Conservation (phyloP, 139 green algal genomes). For the Micractinium sp. region DNA sequence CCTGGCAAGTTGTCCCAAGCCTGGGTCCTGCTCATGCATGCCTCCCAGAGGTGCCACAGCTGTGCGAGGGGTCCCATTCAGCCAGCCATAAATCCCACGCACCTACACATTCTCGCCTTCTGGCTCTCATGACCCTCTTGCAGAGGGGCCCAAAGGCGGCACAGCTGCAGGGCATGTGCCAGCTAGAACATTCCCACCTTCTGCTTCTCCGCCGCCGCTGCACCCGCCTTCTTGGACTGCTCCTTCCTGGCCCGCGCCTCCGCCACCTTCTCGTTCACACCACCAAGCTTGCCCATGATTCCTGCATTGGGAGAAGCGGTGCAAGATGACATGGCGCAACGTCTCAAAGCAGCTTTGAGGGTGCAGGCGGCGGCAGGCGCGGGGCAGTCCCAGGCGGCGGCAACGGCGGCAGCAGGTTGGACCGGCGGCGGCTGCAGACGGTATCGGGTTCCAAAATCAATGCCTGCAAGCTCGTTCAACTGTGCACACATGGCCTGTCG, state of each 20-base stretch:
- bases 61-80: neutral
- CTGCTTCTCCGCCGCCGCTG: constrained; percentile 34
- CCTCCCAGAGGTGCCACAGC: neutral
- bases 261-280: constrained; percentile 49
- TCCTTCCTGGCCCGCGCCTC: constrained; percentile 53
- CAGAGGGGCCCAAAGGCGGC: no score
- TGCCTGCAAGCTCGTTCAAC: no score
- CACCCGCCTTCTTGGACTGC: constrained; percentile 39
- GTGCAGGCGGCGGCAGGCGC: neutral
- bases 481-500: no score
- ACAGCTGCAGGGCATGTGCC: no score
- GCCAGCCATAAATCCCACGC: no score
- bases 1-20: neutral
- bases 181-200: constrained; percentile 31
- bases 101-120: neutral
- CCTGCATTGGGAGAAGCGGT: neutral
- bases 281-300: neutral
- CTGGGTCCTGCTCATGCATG: neutral
- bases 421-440: no score
- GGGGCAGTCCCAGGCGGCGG: no score
- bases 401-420: no score
- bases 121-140: no score
- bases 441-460: no score
- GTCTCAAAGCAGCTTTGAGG: neutral
- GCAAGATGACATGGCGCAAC: neutral